A percentile compares a stretch with the other conserved stretches of the same genome.
Conservation (phyloP, 352 stramenopile species). For the Blastocystis hominis region DNA sequence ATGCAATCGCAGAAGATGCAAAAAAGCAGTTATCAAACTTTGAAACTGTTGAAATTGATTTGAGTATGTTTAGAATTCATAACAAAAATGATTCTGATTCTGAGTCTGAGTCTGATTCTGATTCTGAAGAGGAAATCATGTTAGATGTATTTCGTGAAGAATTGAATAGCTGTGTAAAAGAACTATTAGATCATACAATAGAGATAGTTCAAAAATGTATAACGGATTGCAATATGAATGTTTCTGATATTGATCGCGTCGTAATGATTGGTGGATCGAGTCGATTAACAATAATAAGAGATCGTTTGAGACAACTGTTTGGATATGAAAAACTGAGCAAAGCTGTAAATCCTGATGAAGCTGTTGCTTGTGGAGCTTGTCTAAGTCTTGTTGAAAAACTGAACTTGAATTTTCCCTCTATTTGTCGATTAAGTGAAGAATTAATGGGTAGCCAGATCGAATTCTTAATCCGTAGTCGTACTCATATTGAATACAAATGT, state of each 20-base stretch:
- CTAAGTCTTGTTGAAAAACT: background rate
- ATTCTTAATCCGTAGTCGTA: background rate
- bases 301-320: background rate
- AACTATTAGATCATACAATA: background rate
- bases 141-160: background rate
- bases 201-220: background rate
- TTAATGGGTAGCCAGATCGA: background rate
- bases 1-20: background rate
- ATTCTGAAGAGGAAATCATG: background rate
- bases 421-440: background rate
- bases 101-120: no score
- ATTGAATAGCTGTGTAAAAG: background rate
- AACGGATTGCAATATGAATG: background rate
- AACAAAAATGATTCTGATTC: no score
- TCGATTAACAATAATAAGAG: background rate
- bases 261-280: slow-evolving; percentile 67
- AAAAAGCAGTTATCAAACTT: background rate
- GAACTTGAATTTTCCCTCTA: background rate
- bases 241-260: slow-evolving; percentile 65
- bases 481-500: background rate
- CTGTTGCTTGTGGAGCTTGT: slow-evolving; percentile 86
- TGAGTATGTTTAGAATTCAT: background rate
- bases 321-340: background rate
- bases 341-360: background rate
- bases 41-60: background rate